phyloP scores from a whole-genome alignment of 176 grass and related monocot genomes.

The Aegilops bicornis region DNA sequence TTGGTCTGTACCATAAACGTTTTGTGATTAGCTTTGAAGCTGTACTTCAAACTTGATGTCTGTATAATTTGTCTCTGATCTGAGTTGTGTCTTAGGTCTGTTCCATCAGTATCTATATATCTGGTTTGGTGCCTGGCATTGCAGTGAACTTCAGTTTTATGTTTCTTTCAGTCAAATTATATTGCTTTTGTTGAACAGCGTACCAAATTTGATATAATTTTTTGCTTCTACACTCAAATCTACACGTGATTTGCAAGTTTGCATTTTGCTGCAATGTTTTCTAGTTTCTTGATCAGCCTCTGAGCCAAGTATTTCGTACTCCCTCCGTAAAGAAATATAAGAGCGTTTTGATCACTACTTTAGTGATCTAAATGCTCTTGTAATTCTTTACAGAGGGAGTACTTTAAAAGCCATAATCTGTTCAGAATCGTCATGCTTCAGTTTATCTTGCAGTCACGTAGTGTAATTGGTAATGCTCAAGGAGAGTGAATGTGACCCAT shows the following conservation, averaged over 20 bases:
- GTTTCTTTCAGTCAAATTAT: neutral
- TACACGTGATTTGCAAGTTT: neutral
- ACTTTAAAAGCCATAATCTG: neutral
- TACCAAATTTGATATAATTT: neutral
- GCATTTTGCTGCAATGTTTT: neutral
- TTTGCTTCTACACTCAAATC: neutral
- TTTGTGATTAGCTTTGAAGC: neutral
- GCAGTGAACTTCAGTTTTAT: neutral
- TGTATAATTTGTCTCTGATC: neutral
- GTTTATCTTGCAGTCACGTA: neutral
- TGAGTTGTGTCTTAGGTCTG: neutral
- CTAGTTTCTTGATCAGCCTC: neutral
- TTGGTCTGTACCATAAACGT: slow-evolving; percentile 12
- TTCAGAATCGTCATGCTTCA: neutral
- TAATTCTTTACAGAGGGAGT: no score
- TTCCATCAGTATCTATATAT: neutral
- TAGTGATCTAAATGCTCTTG: no score
- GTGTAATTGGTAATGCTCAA: neutral
- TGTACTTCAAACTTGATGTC: neutral
- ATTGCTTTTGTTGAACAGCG: neutral
- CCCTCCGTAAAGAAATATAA: no score
- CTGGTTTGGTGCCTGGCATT: slow-evolving; percentile 10
- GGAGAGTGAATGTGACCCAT: neutral
- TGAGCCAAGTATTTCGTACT: neutral
- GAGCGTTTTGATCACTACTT: no score